Conservation (phyloP, 768 basidiomycete genomes). For the Pilatotrama ljubarskyi region DNA sequence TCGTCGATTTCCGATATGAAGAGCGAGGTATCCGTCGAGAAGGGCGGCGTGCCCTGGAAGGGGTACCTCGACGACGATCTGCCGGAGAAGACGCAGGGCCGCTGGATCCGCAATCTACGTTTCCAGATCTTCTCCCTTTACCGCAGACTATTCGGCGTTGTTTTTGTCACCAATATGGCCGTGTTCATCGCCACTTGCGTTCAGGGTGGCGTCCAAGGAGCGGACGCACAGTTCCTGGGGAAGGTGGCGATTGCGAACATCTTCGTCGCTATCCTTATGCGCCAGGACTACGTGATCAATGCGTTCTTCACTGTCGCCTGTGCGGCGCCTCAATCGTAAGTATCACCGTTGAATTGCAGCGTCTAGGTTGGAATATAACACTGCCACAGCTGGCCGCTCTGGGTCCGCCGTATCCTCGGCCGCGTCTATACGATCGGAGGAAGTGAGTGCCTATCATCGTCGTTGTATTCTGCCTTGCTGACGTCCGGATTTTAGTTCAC, state of each 20-base stretch:
- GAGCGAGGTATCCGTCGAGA: slow-evolving; percentile 20
- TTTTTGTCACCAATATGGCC: slow-evolving; percentile 49
- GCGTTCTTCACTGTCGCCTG: slow-evolving; percentile 51
- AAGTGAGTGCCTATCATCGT: slow-evolving; percentile 24
- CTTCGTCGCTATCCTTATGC: slow-evolving; percentile 41
- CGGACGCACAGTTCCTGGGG: slow-evolving; percentile 33
- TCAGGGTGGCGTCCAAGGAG: slow-evolving; percentile 32
- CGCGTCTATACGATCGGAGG: slow-evolving; percentile 59
- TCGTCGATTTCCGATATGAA: slow-evolving; percentile 18
- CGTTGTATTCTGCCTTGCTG: not conserved
- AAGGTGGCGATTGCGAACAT: slow-evolving; percentile 44
- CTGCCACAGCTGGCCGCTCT: slow-evolving; percentile 47
- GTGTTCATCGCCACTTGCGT: slow-evolving; percentile 44
- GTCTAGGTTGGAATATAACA: not conserved
- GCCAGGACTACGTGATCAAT: slow-evolving; percentile 54
- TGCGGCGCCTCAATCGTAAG: slow-evolving; percentile 48
- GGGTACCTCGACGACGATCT: slow-evolving; percentile 51
- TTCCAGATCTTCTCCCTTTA: slow-evolving; percentile 54
- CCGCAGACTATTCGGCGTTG: slow-evolving; percentile 50
- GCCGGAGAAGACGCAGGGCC: slow-evolving; percentile 49
- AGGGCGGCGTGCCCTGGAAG: slow-evolving; percentile 38
- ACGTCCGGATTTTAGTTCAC: slow-evolving; percentile 36
- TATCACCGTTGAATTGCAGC: not conserved
- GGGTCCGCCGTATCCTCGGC: slow-evolving; percentile 50
- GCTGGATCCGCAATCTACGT: slow-evolving; percentile 47